Conservation (phyloP, 306 rosid genomes). For the Pterocarpus santalinus region DNA sequence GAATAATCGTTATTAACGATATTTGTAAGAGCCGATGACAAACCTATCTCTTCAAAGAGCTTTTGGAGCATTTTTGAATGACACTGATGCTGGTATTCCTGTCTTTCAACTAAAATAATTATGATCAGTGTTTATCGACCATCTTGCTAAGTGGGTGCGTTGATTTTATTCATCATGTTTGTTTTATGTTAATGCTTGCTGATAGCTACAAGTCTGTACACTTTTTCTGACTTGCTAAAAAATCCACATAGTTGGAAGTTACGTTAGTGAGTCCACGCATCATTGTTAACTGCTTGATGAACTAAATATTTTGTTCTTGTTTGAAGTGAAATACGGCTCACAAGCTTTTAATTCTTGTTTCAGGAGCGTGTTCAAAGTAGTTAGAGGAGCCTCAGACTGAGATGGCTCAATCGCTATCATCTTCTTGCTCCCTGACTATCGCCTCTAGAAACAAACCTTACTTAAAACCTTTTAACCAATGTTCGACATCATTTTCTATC, state of each 20-base stretch:
- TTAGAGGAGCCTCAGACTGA: conserved; percentile 37
- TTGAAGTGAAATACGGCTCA: conserved; percentile 31
- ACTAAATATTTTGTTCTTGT: neutral
- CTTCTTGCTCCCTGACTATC: conserved; percentile 69
- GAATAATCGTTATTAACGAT: neutral
- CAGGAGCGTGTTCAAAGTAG: conserved; percentile 49
- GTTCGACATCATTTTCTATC: conserved; percentile 54
- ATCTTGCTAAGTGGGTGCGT: neutral
- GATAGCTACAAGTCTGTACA: neutral
- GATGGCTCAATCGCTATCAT: conserved; percentile 85
- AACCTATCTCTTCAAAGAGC: conserved; percentile 16
- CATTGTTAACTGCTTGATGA: conserved; percentile 3
- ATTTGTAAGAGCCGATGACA: neutral
- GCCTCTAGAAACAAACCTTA: conserved; percentile 62
- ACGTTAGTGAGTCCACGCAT: neutral
- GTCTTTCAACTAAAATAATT: conserved; percentile 3
- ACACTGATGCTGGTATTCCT: neutral
- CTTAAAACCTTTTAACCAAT: conserved; percentile 57
- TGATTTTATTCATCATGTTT: neutral
- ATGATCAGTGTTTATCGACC: neutral
- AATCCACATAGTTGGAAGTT: conserved; percentile 1
- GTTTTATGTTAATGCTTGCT: conserved; percentile 11
- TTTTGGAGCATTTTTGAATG: neutral
- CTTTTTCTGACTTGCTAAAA: conserved; percentile 15
- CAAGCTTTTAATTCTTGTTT: conserved; percentile 34